phyloP scores from a whole-genome alignment of 2,329 filamentous ascomycete genomes.

The Hirsutella thompsonii region DNA sequence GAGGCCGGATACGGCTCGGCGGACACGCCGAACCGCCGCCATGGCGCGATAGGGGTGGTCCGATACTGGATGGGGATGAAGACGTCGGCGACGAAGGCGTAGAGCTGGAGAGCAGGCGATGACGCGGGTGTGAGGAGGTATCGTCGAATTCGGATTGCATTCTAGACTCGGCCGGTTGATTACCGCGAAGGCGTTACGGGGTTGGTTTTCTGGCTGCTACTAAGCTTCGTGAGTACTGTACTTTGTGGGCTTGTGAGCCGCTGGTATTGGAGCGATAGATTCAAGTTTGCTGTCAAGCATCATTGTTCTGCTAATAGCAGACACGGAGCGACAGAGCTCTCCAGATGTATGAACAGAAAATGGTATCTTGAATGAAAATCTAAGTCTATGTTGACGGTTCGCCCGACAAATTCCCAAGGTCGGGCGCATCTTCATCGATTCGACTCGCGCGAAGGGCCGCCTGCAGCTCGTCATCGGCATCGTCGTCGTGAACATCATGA shows the following conservation, averaged over 20 bases:
- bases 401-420: constrained; percentile 16
- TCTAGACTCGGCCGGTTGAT: neutral
- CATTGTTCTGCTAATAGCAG: too few relatives aligned
- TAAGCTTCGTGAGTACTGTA: too few relatives aligned
- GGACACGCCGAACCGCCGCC: constrained; percentile 21
- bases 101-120: constrained; percentile 27
- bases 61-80: constrained; percentile 29
- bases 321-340: neutral
- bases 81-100: constrained; percentile 26
- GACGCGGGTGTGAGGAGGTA: neutral
- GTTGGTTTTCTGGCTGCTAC: too few relatives aligned
- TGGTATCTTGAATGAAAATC: neutral
- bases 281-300: too few relatives aligned
- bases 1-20: constrained; percentile 44
- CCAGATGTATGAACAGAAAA: neutral
- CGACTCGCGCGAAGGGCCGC: constrained; percentile 4
- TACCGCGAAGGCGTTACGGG: neutral
- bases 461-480: too few relatives aligned
- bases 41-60: constrained; percentile 29
- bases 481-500: too few relatives aligned
- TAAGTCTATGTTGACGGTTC: constrained; percentile 3
- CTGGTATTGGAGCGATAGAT: too few relatives aligned
- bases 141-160: neutral
- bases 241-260: too few relatives aligned
- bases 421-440: constrained; percentile 16